Conservation (phyloP, 2,329 filamentous ascomycete genomes). For the Thyridium curvatum region DNA sequence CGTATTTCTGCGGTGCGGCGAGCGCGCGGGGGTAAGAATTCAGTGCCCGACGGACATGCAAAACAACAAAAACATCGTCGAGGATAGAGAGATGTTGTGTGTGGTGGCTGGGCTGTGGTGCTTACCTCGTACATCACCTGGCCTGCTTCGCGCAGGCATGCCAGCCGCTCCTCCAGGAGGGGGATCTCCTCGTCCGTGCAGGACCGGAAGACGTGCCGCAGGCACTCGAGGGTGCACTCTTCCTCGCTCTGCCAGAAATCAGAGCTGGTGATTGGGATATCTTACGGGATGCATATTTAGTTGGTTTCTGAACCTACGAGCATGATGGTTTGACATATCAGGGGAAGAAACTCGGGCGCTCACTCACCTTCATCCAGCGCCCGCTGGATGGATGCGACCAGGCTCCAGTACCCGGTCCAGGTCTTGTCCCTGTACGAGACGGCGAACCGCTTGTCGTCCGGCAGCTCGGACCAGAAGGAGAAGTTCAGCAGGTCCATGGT, state of each 20-base stretch:
- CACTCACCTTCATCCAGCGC: conserved; percentile 76
- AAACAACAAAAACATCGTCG: not conserved
- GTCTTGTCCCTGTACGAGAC: conserved; percentile 73
- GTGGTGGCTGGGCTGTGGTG: conserved; percentile 11
- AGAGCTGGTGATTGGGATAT: conserved; percentile 81
- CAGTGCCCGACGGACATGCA: no score
- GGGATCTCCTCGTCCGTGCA: conserved; percentile 84
- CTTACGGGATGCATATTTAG: conserved; percentile 32
- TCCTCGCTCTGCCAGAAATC: conserved; percentile 78
- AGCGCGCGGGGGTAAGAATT: no score
- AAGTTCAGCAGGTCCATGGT: conserved; percentile 97
- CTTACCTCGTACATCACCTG: conserved; percentile 68
- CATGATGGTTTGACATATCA: not conserved
- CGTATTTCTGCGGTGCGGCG: conserved; percentile 62
- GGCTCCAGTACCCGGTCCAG: conserved; percentile 95
- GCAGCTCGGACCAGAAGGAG: conserved; percentile 81
- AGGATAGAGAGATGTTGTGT: no score
- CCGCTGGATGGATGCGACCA: conserved; percentile 80
- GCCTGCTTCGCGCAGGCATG: conserved; percentile 77
- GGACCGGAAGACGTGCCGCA: conserved; percentile 78
- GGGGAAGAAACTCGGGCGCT: not conserved
- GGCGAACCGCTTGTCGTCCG: conserved; percentile 68
- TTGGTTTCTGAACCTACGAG: not conserved
- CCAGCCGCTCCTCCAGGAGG: conserved; percentile 68
- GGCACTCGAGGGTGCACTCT: conserved; percentile 66